Percentiles rank a stretch among this genome's conserved stretches.
phyloP scores from a whole-genome alignment of 441 rosid genomes.

The Lepidium campestre region DNA sequence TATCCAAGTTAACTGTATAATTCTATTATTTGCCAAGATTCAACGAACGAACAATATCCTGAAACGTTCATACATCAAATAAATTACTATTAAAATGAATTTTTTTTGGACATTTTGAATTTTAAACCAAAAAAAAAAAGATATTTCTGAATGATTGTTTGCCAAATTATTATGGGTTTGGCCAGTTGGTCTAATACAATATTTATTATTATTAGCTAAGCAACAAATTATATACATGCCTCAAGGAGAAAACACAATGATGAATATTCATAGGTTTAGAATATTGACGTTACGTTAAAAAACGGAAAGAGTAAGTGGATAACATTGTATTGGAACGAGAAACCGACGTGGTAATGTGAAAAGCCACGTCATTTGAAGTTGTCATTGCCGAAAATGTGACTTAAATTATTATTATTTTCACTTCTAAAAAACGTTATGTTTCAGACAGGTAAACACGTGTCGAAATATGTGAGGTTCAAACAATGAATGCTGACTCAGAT shows the following conservation, averaged over 20 bases:
- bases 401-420: neutral
- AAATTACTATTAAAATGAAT: too few relatives aligned
- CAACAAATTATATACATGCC: neutral
- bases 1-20: slow-evolving; percentile 17
- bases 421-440: neutral
- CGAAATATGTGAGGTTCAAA: neutral
- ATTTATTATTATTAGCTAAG: neutral
- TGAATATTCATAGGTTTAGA: neutral
- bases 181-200: neutral
- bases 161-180: neutral
- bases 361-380: slow-evolving; percentile 22
- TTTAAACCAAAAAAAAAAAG: too few relatives aligned
- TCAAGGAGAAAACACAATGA: slow-evolving; percentile 1
- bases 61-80: neutral
- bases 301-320: slow-evolving; percentile 9
- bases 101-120: too few relatives aligned
- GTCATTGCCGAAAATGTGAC: neutral
- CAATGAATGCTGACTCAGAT: slow-evolving; percentile 36
- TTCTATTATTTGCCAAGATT: neutral
- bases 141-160: neutral
- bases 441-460: slow-evolving; percentile 26
- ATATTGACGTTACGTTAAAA: neutral
- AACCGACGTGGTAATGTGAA: slow-evolving; percentile 14
- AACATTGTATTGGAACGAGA: neutral
- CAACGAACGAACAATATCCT: slow-evolving; percentile 1